These are phyloP conservation scores for Dendrobium nobile DNA, from an alignment of 106 monocot species.

Conservation along the genomic window DNA sequence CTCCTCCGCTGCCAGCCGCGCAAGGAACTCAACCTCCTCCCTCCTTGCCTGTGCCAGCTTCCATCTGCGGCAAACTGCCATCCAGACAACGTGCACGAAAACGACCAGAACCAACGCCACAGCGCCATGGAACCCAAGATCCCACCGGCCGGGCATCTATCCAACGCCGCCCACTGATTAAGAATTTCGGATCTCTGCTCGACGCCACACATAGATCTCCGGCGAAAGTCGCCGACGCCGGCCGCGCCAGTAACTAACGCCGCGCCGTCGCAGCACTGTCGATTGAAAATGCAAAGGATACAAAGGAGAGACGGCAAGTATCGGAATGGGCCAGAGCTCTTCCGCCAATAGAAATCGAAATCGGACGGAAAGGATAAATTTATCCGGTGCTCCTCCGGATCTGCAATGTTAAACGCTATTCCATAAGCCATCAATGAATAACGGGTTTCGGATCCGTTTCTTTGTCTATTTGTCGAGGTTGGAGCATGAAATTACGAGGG, in stretches of 20 bases:
- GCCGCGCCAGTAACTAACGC: not conserved
- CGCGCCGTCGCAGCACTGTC: not conserved
- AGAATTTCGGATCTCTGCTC: not conserved
- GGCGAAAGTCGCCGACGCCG: not conserved
- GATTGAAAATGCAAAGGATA: not conserved
- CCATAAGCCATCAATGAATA: not conserved
- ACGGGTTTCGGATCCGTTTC: not conserved
- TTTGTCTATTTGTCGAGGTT: not conserved
- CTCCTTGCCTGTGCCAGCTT: slow-evolving; percentile 19
- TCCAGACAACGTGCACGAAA: not conserved
- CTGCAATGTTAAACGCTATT: not conserved
- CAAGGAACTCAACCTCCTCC: slow-evolving; percentile 23
- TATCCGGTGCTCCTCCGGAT: not conserved
- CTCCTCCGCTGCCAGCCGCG: slow-evolving; percentile 18
- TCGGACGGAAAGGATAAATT: not conserved
- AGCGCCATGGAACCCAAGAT: slow-evolving; percentile 17
- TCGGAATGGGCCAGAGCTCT: not conserved
- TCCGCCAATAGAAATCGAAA: not conserved
- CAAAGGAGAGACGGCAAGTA: not conserved
- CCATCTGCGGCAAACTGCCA: slow-evolving; percentile 14
- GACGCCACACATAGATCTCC: not conserved
- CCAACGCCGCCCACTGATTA: not conserved
- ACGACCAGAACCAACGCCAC: slow-evolving; percentile 5
- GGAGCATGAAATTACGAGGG: not conserved
- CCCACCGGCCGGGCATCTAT: slow-evolving; percentile 19